Evolutionary conservation across 768 basidiomycete species (phyloP).

Genomic region (Boletus patriciae): DNA sequence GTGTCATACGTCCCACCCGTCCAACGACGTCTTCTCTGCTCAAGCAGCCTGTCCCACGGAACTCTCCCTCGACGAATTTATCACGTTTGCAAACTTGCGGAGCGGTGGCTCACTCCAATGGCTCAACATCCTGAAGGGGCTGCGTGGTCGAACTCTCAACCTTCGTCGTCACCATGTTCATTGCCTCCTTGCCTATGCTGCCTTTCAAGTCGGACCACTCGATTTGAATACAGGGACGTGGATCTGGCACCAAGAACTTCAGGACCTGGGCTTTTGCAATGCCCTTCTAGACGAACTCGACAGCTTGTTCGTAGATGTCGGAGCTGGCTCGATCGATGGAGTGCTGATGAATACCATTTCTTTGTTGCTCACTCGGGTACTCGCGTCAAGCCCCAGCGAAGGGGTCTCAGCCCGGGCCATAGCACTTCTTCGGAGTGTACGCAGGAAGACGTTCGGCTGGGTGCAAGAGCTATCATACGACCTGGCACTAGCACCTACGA

Average conservation of each 20-base stretch:
- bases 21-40: not conserved
- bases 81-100: not conserved
- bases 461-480: not conserved
- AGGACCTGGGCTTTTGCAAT: not conserved
- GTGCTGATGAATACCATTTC: not conserved
- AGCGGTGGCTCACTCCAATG: not conserved
- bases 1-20: not conserved
- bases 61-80: not conserved
- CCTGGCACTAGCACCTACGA: not conserved
- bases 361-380: too few species aligned
- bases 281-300: not conserved
- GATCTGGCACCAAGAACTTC: too few species aligned
- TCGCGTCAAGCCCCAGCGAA: not conserved
- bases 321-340: not conserved
- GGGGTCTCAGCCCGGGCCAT: not conserved
- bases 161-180: not conserved
- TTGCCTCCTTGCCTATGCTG: not conserved
- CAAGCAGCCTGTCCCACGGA: not conserved
- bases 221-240: too few species aligned
- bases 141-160: not conserved
- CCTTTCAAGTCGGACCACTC: slow-evolving; percentile 23
- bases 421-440: not conserved
- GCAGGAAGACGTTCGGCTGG: not conserved
- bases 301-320: not conserved
- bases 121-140: not conserved